Percentiles rank a stretch among this genome's conserved stretches.
These are phyloP conservation scores for Phytopythium oedochilum DNA, from an alignment of 352 stramenopile genomes.

Conservation along the genomic window DNA sequence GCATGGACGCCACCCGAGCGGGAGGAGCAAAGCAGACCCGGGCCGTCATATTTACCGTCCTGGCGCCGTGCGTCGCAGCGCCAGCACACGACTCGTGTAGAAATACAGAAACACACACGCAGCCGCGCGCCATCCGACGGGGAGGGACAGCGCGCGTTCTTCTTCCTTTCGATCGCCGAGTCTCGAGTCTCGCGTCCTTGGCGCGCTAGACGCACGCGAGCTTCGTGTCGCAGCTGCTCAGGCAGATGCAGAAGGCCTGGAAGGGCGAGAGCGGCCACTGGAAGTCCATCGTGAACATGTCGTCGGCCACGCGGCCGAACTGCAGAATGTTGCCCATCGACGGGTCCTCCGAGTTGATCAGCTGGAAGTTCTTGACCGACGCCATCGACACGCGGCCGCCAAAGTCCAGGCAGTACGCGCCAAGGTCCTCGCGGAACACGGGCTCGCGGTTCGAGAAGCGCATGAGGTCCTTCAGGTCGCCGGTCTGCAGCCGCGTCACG, in stretches of 20 bases:
- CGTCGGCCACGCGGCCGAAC: slow-evolving; percentile 85
- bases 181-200: no score
- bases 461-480: slow-evolving; percentile 82
- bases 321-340: slow-evolving; percentile 86
- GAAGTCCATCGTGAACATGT: slow-evolving; percentile 92
- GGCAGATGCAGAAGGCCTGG: slow-evolving; percentile 85
- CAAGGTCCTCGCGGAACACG: slow-evolving; percentile 81
- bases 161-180: neutral
- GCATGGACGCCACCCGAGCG: no score
- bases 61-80: no score
- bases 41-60: slow-evolving; percentile 1
- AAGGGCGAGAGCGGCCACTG: slow-evolving; percentile 85
- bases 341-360: slow-evolving; percentile 79
- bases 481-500: slow-evolving; percentile 59
- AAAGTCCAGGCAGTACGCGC: slow-evolving; percentile 85
- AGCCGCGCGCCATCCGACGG: no score
- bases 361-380: slow-evolving; percentile 89
- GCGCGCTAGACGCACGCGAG: slow-evolving; percentile 72
- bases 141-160: no score
- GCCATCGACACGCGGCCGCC: slow-evolving; percentile 63
- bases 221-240: slow-evolving; percentile 89
- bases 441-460: slow-evolving; percentile 85
- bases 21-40: neutral
- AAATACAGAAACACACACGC: neutral
- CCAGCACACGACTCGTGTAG: neutral